Conservation (phyloP, 2,329 filamentous ascomycete genomes). For the Waltergamsia citrina region DNA sequence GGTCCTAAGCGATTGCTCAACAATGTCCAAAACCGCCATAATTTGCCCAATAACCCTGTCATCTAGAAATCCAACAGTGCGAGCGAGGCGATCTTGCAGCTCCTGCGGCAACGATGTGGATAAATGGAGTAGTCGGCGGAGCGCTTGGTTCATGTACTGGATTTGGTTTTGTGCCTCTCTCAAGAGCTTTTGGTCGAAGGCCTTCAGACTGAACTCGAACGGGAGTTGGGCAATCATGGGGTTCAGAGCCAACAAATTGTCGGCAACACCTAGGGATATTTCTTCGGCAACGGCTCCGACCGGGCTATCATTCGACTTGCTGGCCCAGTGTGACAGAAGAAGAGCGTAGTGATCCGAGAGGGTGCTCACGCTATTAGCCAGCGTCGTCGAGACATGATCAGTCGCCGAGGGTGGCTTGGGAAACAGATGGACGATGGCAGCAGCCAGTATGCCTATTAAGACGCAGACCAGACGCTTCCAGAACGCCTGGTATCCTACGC, state of each 20-base stretch:
- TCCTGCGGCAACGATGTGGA: constrained; percentile 25
- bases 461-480: constrained; percentile 35
- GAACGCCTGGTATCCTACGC: constrained; percentile 35
- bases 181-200: constrained; percentile 19
- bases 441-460: constrained; percentile 30
- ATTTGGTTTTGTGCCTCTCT: constrained; percentile 17
- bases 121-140: constrained; percentile 18
- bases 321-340: constrained; percentile 32
- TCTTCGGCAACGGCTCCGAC: constrained; percentile 20
- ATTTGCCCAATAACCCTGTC: constrained; percentile 35
- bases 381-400: constrained; percentile 29
- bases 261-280: constrained; percentile 17
- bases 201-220: constrained; percentile 18
- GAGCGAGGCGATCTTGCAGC: constrained; percentile 27
- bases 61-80: constrained; percentile 27
- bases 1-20: constrained; percentile 36
- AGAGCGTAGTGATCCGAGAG: constrained; percentile 39
- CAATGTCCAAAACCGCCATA: constrained; percentile 37
- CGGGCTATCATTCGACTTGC: constrained; percentile 13
- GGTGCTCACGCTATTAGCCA: constrained; percentile 30
- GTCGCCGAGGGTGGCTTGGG: constrained; percentile 36
- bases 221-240: constrained; percentile 15
- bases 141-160: constrained; percentile 21
- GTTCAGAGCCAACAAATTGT: constrained; percentile 15
- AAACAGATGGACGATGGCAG: constrained; percentile 34